Conservation (phyloP, 108 stramenopile species). For the Cafeteria roenbergensis region DNA sequence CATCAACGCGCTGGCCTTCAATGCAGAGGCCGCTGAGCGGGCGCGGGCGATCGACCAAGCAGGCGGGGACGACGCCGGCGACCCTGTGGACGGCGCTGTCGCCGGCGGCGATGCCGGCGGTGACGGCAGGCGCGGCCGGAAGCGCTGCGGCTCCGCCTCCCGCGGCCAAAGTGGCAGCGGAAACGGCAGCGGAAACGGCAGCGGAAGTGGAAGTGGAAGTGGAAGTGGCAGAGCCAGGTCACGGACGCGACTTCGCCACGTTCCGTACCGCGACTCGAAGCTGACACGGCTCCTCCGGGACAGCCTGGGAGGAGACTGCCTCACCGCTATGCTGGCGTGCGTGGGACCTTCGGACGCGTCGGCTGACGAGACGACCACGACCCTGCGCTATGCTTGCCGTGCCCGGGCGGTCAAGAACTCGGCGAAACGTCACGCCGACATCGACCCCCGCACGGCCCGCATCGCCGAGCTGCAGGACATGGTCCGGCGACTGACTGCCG, state of each 20-base stretch:
- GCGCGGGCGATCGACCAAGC: too few species aligned
- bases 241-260: constrained; percentile 29
- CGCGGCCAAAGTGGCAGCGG: too few species aligned
- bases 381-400: constrained; percentile 76
- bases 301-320: constrained; percentile 85
- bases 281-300: constrained; percentile 84
- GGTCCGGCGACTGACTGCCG: too few species aligned
- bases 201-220: too few species aligned
- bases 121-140: not conserved
- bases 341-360: constrained; percentile 68
- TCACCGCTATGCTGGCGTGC: constrained; percentile 76
- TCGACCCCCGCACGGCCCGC: not conserved
- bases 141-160: not conserved
- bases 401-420: constrained; percentile 67
- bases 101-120: constrained; percentile 35
- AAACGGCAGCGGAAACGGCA: too few species aligned
- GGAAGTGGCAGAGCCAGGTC: too few species aligned
- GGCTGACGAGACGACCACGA: constrained; percentile 69
- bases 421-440: not conserved
- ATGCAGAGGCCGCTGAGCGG: too few species aligned
- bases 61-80: constrained; percentile 75
- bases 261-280: constrained; percentile 73
- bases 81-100: constrained; percentile 39
- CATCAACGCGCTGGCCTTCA: constrained; percentile 88
- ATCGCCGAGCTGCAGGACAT: too few species aligned